These are phyloP conservation scores for Pelargonium cotyledonis DNA, from an alignment of 441 rosid species.

Conservation along the genomic window DNA sequence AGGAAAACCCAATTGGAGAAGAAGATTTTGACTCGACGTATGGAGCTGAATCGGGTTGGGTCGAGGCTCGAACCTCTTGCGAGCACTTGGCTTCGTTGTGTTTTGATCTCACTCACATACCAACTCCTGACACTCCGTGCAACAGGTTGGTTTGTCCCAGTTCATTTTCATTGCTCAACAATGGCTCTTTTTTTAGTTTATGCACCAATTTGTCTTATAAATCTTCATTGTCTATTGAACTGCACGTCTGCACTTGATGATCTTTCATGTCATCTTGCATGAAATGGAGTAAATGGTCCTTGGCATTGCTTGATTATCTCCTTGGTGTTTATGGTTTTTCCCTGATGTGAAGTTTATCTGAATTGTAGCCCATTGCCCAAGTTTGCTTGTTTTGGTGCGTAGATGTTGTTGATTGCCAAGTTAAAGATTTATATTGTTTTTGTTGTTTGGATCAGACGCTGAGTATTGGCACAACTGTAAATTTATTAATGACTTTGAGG, in stretches of 20 bases:
- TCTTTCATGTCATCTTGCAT: background rate
- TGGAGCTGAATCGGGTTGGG: slow-evolving; percentile 87
- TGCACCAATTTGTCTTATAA: background rate
- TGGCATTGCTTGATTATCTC: background rate
- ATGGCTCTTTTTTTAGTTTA: background rate
- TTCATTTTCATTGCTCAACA: background rate
- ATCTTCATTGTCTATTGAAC: background rate
- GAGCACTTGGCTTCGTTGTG: slow-evolving; percentile 62
- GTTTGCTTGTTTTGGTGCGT: background rate
- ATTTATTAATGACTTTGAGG: too few species aligned
- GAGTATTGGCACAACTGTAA: too few species aligned
- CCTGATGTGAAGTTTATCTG: background rate
- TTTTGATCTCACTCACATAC: slow-evolving; percentile 57
- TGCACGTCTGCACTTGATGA: background rate
- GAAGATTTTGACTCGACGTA: slow-evolving; percentile 35
- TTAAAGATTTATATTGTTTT: too few species aligned
- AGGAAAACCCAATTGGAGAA: slow-evolving; percentile 29
- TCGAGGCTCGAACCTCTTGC: slow-evolving; percentile 71
- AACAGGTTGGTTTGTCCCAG: slow-evolving; percentile 34
- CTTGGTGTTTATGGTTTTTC: background rate
- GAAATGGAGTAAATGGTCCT: background rate
- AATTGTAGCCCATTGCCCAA: background rate
- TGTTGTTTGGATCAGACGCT: too few species aligned
- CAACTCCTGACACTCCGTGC: slow-evolving; percentile 66
- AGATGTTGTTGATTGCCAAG: background rate